These are phyloP conservation scores for Colletotrichum eleusines DNA, from an alignment of 2,329 filamentous ascomycete species.

Conservation along the genomic window DNA sequence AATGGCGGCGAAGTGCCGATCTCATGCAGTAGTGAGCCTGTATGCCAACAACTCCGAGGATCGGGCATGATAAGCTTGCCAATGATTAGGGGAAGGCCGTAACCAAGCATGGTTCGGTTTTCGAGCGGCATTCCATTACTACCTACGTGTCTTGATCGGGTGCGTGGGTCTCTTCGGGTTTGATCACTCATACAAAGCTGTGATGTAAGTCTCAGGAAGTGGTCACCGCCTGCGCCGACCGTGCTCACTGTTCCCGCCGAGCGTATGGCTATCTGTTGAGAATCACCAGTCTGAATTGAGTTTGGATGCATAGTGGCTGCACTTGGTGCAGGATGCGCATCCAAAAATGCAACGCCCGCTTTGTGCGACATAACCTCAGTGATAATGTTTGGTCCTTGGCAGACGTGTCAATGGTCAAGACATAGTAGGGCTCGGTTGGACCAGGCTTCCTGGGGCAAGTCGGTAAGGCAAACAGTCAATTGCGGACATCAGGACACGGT, in stretches of 20 bases:
- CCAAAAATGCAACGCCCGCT: background rate
- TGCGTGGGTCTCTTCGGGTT: too few species aligned
- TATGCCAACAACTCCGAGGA: background rate
- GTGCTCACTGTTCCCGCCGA: background rate
- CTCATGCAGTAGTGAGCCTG: background rate
- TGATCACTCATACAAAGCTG: background rate
- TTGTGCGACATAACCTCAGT: background rate
- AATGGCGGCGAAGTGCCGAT: background rate
- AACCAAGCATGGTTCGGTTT: too few species aligned
- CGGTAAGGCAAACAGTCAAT: background rate
- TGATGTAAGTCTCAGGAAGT: background rate
- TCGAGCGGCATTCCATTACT: too few species aligned
- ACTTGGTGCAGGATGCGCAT: background rate
- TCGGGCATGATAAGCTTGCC: slow-evolving; percentile 5
- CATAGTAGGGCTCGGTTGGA: background rate
- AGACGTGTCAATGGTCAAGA: background rate
- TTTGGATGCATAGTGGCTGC: background rate
- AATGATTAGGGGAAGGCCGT: background rate
- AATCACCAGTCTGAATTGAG: background rate
- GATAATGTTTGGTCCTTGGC: background rate
- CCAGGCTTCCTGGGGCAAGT: background rate
- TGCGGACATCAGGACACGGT: background rate
- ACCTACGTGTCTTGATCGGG: background rate
- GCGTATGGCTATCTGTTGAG: background rate
- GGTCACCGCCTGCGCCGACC: too few species aligned